Evolutionary conservation across 176 grass and related monocot genomes (phyloP).

Genomic region (Lolium rigidum): DNA sequence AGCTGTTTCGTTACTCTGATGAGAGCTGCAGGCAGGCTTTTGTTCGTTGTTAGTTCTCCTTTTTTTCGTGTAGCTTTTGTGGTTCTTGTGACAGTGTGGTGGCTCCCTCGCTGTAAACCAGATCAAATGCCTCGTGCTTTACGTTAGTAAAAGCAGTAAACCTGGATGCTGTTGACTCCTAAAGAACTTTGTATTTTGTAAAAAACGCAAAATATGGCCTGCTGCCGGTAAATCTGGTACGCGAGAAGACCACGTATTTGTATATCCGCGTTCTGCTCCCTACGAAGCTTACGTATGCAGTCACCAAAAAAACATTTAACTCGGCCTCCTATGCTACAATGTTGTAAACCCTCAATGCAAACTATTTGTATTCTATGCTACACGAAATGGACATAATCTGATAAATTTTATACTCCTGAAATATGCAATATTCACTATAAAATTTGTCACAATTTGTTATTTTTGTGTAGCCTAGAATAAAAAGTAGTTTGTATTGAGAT

Average conservation of each 20-base stretch:
- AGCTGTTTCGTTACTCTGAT: slow-evolving; percentile 19
- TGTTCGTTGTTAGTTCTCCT: not conserved
- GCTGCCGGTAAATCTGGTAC: not conserved
- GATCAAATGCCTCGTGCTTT: slow-evolving; percentile 15
- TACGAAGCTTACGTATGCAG: too few relatives aligned
- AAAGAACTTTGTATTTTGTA: not conserved
- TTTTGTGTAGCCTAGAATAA: too few relatives aligned
- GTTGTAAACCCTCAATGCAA: too few relatives aligned
- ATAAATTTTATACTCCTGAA: too few relatives aligned
- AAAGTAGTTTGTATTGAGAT: too few relatives aligned
- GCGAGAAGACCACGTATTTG: not conserved
- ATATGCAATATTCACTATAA: too few relatives aligned
- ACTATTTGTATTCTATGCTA: too few relatives aligned
- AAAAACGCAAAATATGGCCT: not conserved
- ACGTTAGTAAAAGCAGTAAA: not conserved
- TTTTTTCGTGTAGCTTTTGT: slow-evolving; percentile 10
- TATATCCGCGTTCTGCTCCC: too few relatives aligned
- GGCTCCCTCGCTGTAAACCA: not conserved
- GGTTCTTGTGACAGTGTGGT: not conserved
- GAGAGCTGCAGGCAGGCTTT: not conserved
- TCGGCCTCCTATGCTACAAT: too few relatives aligned
- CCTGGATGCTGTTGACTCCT: slow-evolving; percentile 2
- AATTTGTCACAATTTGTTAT: too few relatives aligned
- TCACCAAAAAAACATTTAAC: too few relatives aligned
- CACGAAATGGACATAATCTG: too few relatives aligned